phyloP scores from a whole-genome alignment of 495 filamentous ascomycete genomes.

The Podospora appendiculata region DNA sequence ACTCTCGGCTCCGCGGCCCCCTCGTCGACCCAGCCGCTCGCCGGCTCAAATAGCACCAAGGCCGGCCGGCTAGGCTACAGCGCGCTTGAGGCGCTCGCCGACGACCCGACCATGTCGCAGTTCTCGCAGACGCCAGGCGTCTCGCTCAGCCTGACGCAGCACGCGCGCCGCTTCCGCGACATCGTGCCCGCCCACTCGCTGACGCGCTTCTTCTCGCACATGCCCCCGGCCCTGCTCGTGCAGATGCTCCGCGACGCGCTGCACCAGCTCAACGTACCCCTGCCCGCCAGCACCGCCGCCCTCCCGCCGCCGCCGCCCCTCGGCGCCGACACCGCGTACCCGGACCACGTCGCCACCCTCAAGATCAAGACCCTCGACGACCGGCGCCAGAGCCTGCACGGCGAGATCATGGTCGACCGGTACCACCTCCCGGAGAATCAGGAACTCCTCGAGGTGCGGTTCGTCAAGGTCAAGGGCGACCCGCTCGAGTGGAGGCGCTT shows the following conservation, averaged over 20 bases:
- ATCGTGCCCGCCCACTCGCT: conserved; percentile 73
- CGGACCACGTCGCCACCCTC: conserved; percentile 51
- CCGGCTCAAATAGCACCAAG: conserved; percentile 22
- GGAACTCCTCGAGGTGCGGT: conserved; percentile 74
- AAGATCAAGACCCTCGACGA: conserved; percentile 72
- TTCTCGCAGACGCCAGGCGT: conserved; percentile 79
- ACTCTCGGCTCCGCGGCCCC: conserved; percentile 40
- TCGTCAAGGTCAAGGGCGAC: conserved; percentile 92
- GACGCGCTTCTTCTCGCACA: conserved; percentile 84
- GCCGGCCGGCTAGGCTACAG: conserved; percentile 7
- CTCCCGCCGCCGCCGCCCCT: conserved; percentile 19
- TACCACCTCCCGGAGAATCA: conserved; percentile 31
- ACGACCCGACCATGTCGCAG: conserved; percentile 88
- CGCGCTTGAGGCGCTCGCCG: conserved; percentile 59
- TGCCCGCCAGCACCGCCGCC: conserved; percentile 32
- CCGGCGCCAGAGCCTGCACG: conserved; percentile 70
- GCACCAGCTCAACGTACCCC: conserved; percentile 73
- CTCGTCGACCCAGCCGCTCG: conserved; percentile 49
- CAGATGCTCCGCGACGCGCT: conserved; percentile 73
- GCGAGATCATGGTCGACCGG: conserved; percentile 74
- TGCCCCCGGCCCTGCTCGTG: conserved; percentile 69
- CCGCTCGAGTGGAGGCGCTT: conserved; percentile 95
- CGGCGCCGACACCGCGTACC: conserved; percentile 20
- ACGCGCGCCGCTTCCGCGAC: conserved; percentile 78
- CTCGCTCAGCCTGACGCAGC: conserved; percentile 74